Percentiles rank a stretch among this genome's conserved stretches.
Conservation (phyloP, 2,329 filamentous ascomycete genomes). For the Penicillium brevicompactum region DNA sequence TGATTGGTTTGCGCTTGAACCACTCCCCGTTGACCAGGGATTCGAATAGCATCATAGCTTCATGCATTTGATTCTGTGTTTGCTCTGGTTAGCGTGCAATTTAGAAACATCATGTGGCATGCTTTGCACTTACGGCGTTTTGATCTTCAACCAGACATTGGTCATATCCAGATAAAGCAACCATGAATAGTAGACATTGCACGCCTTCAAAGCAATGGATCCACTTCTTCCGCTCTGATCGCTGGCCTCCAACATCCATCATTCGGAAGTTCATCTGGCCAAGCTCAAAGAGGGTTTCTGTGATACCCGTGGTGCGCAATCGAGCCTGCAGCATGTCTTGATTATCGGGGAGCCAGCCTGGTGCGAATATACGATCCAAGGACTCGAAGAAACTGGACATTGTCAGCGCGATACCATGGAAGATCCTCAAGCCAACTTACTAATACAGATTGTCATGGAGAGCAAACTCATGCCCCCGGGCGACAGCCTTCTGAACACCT, state of each 20-base stretch:
- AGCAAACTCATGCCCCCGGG: constrained; percentile 93
- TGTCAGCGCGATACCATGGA: constrained; percentile 13
- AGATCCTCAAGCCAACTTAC: constrained; percentile 54
- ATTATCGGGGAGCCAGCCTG: constrained; percentile 83
- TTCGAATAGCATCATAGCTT: constrained; percentile 83
- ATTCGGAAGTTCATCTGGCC: constrained; percentile 93
- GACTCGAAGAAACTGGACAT: constrained; percentile 75
- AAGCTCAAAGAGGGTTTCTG: constrained; percentile 89
- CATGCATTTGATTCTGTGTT: constrained; percentile 82
- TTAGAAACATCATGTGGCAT: neutral
- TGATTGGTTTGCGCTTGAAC: constrained; percentile 80
- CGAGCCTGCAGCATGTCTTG: constrained; percentile 92
- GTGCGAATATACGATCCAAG: constrained; percentile 72
- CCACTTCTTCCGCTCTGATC: constrained; percentile 96
- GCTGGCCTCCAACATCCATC: constrained; percentile 92
- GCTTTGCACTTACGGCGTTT: constrained; percentile 72
- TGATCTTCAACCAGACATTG: constrained; percentile 96
- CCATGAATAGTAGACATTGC: constrained; percentile 87
- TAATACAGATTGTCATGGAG: constrained; percentile 94
- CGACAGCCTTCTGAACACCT: constrained; percentile 83
- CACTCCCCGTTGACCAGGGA: constrained; percentile 84
- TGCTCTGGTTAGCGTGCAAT: constrained; percentile 9
- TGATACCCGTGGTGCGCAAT: constrained; percentile 91
- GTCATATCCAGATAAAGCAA: constrained; percentile 94
- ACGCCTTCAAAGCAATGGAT: constrained; percentile 96